Evolutionary conservation across 129 eudicot genomes (phyloP).

Genomic region (Sambucus nigra): DNA sequence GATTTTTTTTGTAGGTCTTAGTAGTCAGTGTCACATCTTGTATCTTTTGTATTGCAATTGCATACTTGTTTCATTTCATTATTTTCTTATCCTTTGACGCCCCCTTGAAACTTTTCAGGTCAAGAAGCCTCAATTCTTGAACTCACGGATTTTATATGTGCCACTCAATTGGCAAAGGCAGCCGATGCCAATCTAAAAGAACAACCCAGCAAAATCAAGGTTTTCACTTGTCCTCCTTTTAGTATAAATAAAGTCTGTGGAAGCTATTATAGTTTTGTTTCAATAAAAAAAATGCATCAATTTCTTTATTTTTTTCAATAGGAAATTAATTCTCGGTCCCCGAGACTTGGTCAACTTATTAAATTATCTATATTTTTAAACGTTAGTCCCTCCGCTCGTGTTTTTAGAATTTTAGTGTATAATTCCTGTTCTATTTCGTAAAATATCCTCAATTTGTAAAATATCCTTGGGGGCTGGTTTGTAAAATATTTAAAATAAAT

Average conservation of each 20-base stretch:
- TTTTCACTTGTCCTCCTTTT: background rate
- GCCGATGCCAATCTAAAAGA: background rate
- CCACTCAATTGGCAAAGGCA: constrained; percentile 1
- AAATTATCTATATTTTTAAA: too few species aligned
- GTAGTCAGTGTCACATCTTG: background rate
- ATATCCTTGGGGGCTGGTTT: too few species aligned
- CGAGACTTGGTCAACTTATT: too few species aligned
- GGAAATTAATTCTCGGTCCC: too few species aligned
- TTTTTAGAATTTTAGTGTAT: too few species aligned
- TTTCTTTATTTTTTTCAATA: too few species aligned
- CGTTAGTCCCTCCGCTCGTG: background rate
- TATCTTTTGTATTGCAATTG: background rate
- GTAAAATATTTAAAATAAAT: too few species aligned
- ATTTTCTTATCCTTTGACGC: background rate
- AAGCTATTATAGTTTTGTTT: background rate
- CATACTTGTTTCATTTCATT: background rate
- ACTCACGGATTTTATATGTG: constrained; percentile 2
- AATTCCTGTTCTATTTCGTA: too few species aligned
- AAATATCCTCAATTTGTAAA: too few species aligned
- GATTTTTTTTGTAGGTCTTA: background rate
- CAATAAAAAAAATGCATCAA: too few species aligned
- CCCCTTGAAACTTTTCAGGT: background rate
- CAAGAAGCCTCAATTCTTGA: background rate
- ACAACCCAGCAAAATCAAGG: background rate
- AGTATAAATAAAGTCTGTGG: background rate